Conservation (phyloP, 495 filamentous ascomycete species). For the Aspergillus hancockii region DNA sequence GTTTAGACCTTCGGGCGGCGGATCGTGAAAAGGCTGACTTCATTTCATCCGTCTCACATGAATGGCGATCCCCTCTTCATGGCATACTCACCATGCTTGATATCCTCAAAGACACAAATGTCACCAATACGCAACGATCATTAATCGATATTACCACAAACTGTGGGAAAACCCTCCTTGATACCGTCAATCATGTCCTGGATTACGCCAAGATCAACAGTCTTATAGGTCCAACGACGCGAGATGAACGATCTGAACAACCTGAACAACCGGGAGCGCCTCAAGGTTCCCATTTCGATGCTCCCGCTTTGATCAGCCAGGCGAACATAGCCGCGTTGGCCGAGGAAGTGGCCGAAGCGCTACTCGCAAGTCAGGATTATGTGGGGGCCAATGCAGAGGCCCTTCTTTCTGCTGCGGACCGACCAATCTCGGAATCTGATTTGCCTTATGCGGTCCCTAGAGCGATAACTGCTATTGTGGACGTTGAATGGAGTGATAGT, state of each 20-base stretch:
- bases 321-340: conserved; percentile 27
- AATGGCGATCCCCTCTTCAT: conserved; percentile 69
- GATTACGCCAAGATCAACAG: conserved; percentile 61
- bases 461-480: background rate
- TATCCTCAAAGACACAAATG: background rate
- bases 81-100: conserved; percentile 49
- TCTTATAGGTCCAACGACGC: background rate
- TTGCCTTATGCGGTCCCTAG: background rate
- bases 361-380: conserved; percentile 48
- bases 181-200: conserved; percentile 68
- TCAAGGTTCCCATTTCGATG: background rate
- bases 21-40: conserved; percentile 67
- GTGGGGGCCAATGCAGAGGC: background rate
- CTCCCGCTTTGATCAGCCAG: background rate
- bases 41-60: conserved; percentile 71
- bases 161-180: conserved; percentile 65
- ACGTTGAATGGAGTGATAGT: background rate
- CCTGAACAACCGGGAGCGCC: background rate
- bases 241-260: background rate
- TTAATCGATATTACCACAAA: conserved; percentile 43
- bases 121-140: background rate
- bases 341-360: conserved; percentile 61
- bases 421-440: background rate
- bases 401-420: background rate
- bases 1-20: conserved; percentile 46